Percentiles rank a stretch among this genome's conserved stretches.
phyloP scores from a whole-genome alignment of 192 early-diverging fungal genomes.

The Chytriomyces confervae region DNA sequence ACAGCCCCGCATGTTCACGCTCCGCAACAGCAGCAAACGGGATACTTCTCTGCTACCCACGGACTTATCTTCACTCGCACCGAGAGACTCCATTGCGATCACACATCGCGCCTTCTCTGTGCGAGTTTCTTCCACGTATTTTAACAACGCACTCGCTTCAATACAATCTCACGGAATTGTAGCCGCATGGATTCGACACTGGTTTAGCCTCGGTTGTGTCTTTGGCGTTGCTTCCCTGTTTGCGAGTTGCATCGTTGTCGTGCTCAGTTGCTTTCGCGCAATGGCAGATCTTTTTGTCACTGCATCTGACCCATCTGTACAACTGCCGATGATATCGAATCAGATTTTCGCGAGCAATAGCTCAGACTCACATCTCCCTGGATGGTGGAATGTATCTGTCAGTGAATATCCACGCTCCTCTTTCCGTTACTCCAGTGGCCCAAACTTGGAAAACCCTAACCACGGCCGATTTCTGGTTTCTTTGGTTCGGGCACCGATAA shows the following conservation, averaged over 20 bases:
- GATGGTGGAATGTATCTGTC: background rate
- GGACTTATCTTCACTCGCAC: background rate
- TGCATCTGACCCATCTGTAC: background rate
- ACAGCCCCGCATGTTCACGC: background rate
- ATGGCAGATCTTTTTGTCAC: background rate
- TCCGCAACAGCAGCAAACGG: background rate
- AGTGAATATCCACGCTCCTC: background rate
- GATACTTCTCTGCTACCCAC: background rate
- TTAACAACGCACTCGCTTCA: background rate
- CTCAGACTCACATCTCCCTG: background rate
- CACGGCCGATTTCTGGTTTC: conserved; percentile 63
- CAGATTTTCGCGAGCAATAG: background rate
- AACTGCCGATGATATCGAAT: background rate
- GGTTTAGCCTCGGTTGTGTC: background rate
- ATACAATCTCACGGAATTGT: background rate
- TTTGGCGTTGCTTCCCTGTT: background rate
- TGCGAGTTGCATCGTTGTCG: background rate
- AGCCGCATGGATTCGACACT: background rate
- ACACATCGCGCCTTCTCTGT: background rate
- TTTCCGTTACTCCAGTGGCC: conserved; percentile 34
- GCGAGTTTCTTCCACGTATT: background rate
- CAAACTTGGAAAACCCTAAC: conserved; percentile 24
- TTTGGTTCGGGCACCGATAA: conserved; percentile 52
- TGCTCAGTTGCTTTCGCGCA: background rate
- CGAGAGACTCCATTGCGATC: background rate